Percentiles rank a stretch among this genome's conserved stretches.
Conservation (phyloP, 1,284 basidiomycete species). For the Microbotryum intermedium region DNA sequence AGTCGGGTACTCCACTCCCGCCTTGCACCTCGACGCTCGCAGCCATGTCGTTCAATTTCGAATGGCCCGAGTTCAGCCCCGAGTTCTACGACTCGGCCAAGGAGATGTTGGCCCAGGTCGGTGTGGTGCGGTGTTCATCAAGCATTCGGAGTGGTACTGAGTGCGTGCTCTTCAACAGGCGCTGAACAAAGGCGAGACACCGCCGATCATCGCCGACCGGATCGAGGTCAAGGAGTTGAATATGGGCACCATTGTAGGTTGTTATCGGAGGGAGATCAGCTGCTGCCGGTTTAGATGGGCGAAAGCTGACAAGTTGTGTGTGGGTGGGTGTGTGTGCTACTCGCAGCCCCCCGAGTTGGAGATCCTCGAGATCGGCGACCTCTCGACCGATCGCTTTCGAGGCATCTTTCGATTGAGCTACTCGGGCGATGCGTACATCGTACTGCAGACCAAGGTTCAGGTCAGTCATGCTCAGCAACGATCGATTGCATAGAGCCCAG, state of each 20-base stretch:
- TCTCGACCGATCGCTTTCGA: conserved; percentile 85
- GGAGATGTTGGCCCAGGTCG: conserved; percentile 68
- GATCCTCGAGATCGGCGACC: conserved; percentile 93
- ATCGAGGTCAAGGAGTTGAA: conserved; percentile 96
- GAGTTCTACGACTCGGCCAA: conserved; percentile 89
- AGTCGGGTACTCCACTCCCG: too few relatives aligned
- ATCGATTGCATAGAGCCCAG: too few relatives aligned
- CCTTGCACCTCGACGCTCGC: too few relatives aligned
- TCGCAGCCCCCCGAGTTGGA: conserved; percentile 87
- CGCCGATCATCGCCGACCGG: conserved; percentile 91
- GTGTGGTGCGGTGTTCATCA: background rate
- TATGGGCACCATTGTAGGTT: conserved; percentile 87
- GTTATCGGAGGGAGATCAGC: too few relatives aligned
- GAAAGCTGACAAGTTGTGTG: conserved; percentile 38
- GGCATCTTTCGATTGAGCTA: conserved; percentile 96
- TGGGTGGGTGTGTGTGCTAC: conserved; percentile 40
- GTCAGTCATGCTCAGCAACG: conserved; percentile 47
- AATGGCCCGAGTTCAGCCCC: conserved; percentile 94
- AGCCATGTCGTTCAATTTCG: conserved; percentile 89
- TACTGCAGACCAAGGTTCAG: conserved; percentile 93
- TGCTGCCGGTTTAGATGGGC: too few relatives aligned
- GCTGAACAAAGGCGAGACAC: conserved; percentile 94
- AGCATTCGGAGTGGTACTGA: background rate
- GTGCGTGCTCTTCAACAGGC: conserved; percentile 47
- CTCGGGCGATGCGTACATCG: conserved; percentile 89